Base-by-base conservation (phyloP, 371 early-diverging fungal genomes). In the Syncephalastrum racemosum region DNA sequence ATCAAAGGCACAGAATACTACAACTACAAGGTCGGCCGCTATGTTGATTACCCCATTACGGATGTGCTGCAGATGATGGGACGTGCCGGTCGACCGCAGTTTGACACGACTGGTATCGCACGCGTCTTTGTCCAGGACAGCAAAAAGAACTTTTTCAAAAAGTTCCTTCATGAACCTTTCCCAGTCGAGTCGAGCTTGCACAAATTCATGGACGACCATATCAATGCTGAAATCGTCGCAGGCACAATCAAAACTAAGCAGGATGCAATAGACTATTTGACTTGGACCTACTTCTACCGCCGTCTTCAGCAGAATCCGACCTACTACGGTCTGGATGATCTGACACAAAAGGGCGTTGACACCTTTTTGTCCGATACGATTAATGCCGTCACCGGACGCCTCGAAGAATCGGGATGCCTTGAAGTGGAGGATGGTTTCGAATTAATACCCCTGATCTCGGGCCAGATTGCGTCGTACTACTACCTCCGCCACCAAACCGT, bases 21-120 rank as follows among this genome's bases (percentile, higher is more conserved):
- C 71, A 94, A 98, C 66, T 91, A 92, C 60, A 91, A 91, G 64
- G 74, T 82, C 41, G 81, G 86, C 14, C 88, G 94, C 0, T 96
- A 95, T 64, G 92, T 93, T 4, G 97, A 97, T 66, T 93, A 90
- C 62, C 97, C 95, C 0, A 91, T 96, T 52, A 95, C 97, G 4
- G 96, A 97, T 67, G 90, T 98, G 4, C 73, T 98, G 52, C 99
- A 99, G 68, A 99, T 99, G 96, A 95, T 98, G 88, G 99, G 99
- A 23, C 90, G 99, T 63, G 99, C 99, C 3, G 99, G 79, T 67
- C 89, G 99, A 49, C 98, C 98, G 7, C 98, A 99, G 75, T 98
- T 92, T 64, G 99, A 99, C 70, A 87, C 84, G 62, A 85, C 85
- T 15, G 95, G 93, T 36, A 88, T 93, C 23, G 94, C 95, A 0